These are phyloP conservation scores for Trichoderma atrobrunneum DNA, from an alignment of 2,329 filamentous ascomycete species.

Conservation along the genomic window DNA sequence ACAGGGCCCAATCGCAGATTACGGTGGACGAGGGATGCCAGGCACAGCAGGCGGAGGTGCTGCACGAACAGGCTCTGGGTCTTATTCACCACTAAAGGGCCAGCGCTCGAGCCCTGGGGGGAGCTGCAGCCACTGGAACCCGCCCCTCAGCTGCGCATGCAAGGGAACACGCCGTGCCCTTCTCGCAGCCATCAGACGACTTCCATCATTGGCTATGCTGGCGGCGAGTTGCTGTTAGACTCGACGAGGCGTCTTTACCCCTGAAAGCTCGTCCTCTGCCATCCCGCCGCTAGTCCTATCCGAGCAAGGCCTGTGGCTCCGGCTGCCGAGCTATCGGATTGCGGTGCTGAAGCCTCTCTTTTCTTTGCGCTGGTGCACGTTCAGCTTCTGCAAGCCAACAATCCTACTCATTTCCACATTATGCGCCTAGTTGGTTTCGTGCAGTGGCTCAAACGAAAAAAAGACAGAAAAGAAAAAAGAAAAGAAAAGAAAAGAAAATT, in stretches of 20 bases:
- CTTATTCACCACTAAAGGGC: conserved; percentile 1
- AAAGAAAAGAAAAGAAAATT: not conserved
- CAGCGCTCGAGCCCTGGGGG: not conserved
- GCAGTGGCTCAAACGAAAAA: not conserved
- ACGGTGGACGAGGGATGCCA: conserved; percentile 12
- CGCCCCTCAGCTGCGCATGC: conserved; percentile 12
- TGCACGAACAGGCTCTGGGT: not conserved
- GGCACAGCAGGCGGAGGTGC: conserved; percentile 10
- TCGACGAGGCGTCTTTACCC: conserved; percentile 12
- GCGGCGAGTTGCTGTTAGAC: not conserved
- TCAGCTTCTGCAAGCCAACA: not conserved
- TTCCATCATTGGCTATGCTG: not conserved
- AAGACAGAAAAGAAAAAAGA: not conserved
- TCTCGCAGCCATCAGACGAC: not conserved
- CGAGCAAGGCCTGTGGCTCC: not conserved
- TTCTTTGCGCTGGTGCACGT: not conserved
- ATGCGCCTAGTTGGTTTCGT: not conserved
- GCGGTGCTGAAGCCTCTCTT: not conserved
- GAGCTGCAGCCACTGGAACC: conserved; percentile 8
- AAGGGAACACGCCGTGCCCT: conserved; percentile 4
- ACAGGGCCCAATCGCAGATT: conserved; percentile 16
- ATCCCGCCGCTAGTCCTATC: conserved; percentile 18
- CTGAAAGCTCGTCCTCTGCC: conserved; percentile 11
- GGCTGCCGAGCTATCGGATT: conserved; percentile 16
- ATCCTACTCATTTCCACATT: not conserved